A percentile compares a stretch with the other conserved stretches of the same genome.
These are phyloP conservation scores for Penstemon eatonii DNA, from an alignment of 257 asterid species.

Conservation along the genomic window DNA sequence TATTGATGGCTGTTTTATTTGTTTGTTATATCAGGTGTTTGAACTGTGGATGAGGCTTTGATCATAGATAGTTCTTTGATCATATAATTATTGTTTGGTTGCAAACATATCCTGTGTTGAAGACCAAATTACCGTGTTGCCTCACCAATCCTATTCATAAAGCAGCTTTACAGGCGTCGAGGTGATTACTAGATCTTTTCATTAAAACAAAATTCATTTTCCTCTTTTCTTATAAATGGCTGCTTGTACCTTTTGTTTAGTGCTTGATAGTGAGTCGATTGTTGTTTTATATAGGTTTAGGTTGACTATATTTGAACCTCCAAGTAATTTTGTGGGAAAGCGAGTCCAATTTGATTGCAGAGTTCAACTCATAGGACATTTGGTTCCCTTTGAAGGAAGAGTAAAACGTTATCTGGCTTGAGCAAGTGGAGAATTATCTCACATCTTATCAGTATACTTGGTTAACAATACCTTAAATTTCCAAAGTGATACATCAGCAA, in stretches of 20 bases:
- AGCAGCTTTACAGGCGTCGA: constrained; percentile 15
- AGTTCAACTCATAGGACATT: background rate
- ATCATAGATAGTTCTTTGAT: constrained; percentile 19
- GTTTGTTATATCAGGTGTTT: constrained; percentile 25
- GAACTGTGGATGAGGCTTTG: constrained; percentile 18
- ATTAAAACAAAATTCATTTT: constrained; percentile 1
- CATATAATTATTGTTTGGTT: constrained; percentile 10
- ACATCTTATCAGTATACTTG: background rate
- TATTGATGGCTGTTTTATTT: constrained; percentile 16
- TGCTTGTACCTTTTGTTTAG: background rate
- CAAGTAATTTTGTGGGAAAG: constrained; percentile 20
- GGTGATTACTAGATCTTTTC: constrained; percentile 21
- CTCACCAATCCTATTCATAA: constrained; percentile 26
- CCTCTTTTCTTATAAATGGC: background rate
- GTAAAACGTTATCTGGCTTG: background rate
- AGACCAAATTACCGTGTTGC: constrained; percentile 33
- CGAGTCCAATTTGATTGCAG: constrained; percentile 28
- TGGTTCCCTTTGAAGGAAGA: constrained; percentile 11
- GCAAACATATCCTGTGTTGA: constrained; percentile 11
- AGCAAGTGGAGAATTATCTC: constrained; percentile 2
- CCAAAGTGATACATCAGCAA: constrained; percentile 22
- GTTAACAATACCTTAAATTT: constrained; percentile 5
- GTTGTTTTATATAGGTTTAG: background rate
- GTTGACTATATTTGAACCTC: constrained; percentile 2
- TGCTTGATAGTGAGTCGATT: background rate